These are phyloP conservation scores for Lecanosticta acicola DNA, from an alignment of 2,329 filamentous ascomycete species.

Conservation along the genomic window DNA sequence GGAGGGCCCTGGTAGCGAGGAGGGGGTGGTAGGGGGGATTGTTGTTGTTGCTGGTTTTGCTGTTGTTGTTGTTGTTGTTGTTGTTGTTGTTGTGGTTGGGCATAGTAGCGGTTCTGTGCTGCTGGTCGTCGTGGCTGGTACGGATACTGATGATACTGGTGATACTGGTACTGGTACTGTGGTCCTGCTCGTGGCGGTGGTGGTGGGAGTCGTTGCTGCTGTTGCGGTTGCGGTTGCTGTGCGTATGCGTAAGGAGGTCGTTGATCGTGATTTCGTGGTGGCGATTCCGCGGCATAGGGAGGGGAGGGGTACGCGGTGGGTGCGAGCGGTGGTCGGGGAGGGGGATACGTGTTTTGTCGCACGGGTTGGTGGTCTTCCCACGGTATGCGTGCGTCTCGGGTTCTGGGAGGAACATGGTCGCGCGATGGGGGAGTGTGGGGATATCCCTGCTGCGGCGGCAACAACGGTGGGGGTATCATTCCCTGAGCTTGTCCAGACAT, in stretches of 20 bases:
- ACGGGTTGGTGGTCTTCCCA: constrained; percentile 7
- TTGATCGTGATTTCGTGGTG: constrained; percentile 4
- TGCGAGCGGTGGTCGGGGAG: background rate
- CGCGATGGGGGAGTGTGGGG: background rate
- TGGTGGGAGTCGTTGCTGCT: background rate
- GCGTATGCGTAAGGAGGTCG: background rate
- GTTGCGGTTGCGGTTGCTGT: background rate
- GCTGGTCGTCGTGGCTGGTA: constrained; percentile 4
- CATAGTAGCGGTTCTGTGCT: constrained; percentile 10
- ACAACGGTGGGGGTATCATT: background rate
- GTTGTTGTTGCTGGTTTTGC: background rate
- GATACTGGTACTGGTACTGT: constrained; percentile 2
- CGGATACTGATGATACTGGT: constrained; percentile 11
- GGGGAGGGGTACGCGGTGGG: background rate
- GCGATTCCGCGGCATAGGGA: background rate
- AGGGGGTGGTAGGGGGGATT: background rate
- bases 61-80: constrained; percentile 7
- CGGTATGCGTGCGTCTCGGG: background rate
- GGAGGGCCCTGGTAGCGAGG: background rate
- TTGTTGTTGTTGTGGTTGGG: constrained; percentile 7
- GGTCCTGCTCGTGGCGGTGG: constrained; percentile 1
- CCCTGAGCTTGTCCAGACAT: background rate
- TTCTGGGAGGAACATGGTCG: background rate
- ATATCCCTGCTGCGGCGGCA: background rate
- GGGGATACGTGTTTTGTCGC: background rate